A percentile compares a stretch with the other conserved stretches of the same genome.
phyloP scores from a whole-genome alignment of 768 basidiomycete species.

The Tricholoma hemisulphureum region DNA sequence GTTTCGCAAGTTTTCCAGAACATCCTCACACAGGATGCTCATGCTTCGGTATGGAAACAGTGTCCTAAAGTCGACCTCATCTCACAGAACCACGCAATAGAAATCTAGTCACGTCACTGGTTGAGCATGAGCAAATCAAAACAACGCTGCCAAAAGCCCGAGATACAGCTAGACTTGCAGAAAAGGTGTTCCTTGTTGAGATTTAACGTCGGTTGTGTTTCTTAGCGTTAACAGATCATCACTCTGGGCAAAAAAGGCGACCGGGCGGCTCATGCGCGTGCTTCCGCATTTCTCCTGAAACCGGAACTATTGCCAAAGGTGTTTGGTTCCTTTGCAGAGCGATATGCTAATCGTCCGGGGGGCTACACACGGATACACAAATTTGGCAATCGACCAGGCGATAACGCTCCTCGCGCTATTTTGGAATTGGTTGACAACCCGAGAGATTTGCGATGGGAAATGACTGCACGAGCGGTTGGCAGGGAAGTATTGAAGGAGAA shows the following conservation, averaged over 20 bases:
- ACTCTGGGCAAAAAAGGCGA: constrained; percentile 87
- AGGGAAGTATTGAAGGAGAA: constrained; percentile 71
- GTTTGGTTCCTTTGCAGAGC: constrained; percentile 73
- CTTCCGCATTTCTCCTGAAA: constrained; percentile 77
- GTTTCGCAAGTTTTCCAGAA: constrained; percentile 88
- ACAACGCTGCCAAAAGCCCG: constrained; percentile 95
- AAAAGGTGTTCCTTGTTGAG: constrained; percentile 58
- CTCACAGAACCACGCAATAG: constrained; percentile 38
- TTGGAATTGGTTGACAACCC: constrained; percentile 96
- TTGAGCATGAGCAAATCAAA: constrained; percentile 94
- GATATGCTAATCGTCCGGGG: constrained; percentile 81
- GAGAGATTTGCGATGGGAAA: constrained; percentile 81
- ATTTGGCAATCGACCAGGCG: constrained; percentile 85
- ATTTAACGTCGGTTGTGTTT: constrained; percentile 2
- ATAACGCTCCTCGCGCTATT: constrained; percentile 91
- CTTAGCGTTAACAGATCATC: constrained; percentile 61
- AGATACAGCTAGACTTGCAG: constrained; percentile 86
- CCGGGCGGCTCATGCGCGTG: constrained; percentile 64
- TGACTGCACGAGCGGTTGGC: constrained; percentile 85
- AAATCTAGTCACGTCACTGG: constrained; percentile 90
- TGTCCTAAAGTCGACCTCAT: neutral
- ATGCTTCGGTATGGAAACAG: constrained; percentile 75
- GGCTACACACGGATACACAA: constrained; percentile 96
- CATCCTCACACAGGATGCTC: constrained; percentile 87
- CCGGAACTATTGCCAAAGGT: constrained; percentile 74